Evolutionary conservation across 2,329 filamentous ascomycete species (phyloP).

Genomic region (Dendrostoma leiphaemia): DNA sequence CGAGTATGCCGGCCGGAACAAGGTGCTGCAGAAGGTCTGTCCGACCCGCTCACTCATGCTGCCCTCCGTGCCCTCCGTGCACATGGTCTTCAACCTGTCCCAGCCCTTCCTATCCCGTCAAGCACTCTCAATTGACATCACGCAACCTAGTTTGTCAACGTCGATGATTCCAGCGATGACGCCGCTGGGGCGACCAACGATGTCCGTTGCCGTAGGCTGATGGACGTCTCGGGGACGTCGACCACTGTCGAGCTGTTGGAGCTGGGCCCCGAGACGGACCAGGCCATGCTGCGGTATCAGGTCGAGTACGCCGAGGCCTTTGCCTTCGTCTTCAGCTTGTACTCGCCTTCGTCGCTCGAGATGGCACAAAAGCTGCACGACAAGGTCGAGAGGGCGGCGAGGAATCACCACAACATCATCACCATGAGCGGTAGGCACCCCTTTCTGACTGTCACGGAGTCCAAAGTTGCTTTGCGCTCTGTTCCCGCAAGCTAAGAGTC

Average conservation of each 20-base stretch:
- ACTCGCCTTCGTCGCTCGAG: slow-evolving; percentile 17
- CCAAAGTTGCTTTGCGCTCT: too few relatives aligned
- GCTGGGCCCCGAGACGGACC: slow-evolving; percentile 17
- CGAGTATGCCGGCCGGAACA: slow-evolving; percentile 18
- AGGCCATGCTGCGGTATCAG: slow-evolving; percentile 20
- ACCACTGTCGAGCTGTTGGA: slow-evolving; percentile 17
- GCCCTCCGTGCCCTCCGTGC: not conserved
- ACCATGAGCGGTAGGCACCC: slow-evolving; percentile 20
- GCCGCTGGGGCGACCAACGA: not conserved
- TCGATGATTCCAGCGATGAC: slow-evolving; percentile 11
- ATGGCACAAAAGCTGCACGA: slow-evolving; percentile 16
- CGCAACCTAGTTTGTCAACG: slow-evolving; percentile 12
- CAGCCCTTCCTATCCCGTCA: not conserved
- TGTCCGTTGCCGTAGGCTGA: slow-evolving; percentile 17
- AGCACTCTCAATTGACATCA: not conserved
- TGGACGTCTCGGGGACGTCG: slow-evolving; percentile 18
- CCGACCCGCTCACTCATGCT: not conserved
- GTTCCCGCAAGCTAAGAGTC: too few relatives aligned
- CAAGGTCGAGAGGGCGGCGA: slow-evolving; percentile 14
- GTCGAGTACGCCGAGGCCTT: slow-evolving; percentile 20
- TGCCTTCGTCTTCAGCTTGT: slow-evolving; percentile 19
- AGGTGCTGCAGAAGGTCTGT: slow-evolving; percentile 17
- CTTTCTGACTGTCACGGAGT: too few relatives aligned
- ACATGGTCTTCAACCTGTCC: not conserved
- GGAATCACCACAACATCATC: slow-evolving; percentile 20